A percentile compares a stretch with the other conserved stretches of the same genome.
phyloP scores from a whole-genome alignment of 1,284 basidiomycete genomes.

The Singerocomus inundabilis region DNA sequence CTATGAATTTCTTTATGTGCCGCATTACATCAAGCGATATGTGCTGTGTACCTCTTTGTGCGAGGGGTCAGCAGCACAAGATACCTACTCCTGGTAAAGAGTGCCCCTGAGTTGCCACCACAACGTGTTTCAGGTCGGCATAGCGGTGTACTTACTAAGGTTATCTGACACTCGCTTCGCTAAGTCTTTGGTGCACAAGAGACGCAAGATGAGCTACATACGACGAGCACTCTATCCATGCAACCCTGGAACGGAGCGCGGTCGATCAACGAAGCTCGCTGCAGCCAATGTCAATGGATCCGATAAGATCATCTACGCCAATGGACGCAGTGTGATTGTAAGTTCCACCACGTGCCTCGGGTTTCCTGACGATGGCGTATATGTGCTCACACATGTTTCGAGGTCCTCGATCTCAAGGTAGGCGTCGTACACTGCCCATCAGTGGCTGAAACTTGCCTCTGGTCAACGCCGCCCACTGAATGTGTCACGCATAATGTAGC shows the following conservation, averaged over 20 bases:
- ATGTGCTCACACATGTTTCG: slow-evolving; percentile 5
- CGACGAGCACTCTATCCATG: slow-evolving; percentile 58
- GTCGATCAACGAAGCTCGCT: slow-evolving; percentile 78
- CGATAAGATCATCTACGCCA: slow-evolving; percentile 84
- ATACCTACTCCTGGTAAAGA: slow-evolving; percentile 13
- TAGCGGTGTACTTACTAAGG: too few relatives aligned
- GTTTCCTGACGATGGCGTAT: not conserved
- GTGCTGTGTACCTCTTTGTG: too few relatives aligned
- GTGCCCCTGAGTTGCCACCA: slow-evolving; percentile 20
- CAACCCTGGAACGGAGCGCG: slow-evolving; percentile 74
- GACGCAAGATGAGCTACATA: slow-evolving; percentile 26
- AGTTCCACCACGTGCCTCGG: slow-evolving; percentile 33
- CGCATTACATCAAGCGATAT: slow-evolving; percentile 4
- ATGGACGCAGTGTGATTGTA: slow-evolving; percentile 84
- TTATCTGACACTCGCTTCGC: not conserved
- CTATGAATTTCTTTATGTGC: not conserved
- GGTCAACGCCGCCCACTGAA: not conserved
- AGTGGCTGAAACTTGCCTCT: too few relatives aligned
- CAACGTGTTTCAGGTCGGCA: slow-evolving; percentile 16
- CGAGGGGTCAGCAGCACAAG: not conserved
- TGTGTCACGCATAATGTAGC: slow-evolving; percentile 33
- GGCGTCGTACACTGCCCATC: slow-evolving; percentile 3
- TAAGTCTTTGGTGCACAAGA: not conserved
- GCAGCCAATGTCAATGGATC: slow-evolving; percentile 54
- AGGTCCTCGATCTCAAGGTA: slow-evolving; percentile 67